These are phyloP conservation scores for Hawksworthiomyces lignivorus DNA, from an alignment of 2,329 filamentous ascomycete species.

Conservation along the genomic window DNA sequence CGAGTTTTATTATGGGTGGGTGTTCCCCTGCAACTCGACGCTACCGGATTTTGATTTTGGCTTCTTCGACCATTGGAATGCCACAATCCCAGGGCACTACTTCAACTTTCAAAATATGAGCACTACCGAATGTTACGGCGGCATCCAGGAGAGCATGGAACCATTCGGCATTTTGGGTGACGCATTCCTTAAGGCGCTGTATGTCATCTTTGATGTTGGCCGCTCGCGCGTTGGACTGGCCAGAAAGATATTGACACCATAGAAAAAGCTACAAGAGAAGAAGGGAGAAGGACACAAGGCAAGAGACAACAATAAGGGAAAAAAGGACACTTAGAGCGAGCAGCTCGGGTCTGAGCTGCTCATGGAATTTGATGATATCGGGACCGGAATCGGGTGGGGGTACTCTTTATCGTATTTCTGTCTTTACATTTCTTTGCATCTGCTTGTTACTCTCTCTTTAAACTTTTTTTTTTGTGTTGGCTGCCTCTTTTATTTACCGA, in stretches of 20 bases:
- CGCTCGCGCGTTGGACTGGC: slow-evolving; percentile 39
- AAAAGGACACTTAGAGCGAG: no score
- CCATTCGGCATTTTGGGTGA: slow-evolving; percentile 65
- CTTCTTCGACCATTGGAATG: slow-evolving; percentile 36
- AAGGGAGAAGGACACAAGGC: not conserved
- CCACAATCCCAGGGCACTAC: slow-evolving; percentile 41
- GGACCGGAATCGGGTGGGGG: no score
- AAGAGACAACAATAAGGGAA: not conserved
- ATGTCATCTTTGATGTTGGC: slow-evolving; percentile 60
- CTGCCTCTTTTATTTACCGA: not conserved
- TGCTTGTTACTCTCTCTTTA: no score
- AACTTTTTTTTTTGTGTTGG: not conserved
- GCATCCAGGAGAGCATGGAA: slow-evolving; percentile 54
- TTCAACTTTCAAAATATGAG: slow-evolving; percentile 42
- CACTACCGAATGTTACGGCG: slow-evolving; percentile 60
- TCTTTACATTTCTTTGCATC: no score
- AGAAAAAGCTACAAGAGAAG: not conserved
- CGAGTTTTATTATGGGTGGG: slow-evolving; percentile 37
- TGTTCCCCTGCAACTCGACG: slow-evolving; percentile 42
- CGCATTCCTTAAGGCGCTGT: slow-evolving; percentile 70
- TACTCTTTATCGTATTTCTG: no score
- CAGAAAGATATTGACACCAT: slow-evolving; percentile 30
- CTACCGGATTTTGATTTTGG: slow-evolving; percentile 46
- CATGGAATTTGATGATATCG: no score
- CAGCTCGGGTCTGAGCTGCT: no score